phyloP scores from a whole-genome alignment of 202 grass and related monocot species.

The Panicum virgatum region DNA sequence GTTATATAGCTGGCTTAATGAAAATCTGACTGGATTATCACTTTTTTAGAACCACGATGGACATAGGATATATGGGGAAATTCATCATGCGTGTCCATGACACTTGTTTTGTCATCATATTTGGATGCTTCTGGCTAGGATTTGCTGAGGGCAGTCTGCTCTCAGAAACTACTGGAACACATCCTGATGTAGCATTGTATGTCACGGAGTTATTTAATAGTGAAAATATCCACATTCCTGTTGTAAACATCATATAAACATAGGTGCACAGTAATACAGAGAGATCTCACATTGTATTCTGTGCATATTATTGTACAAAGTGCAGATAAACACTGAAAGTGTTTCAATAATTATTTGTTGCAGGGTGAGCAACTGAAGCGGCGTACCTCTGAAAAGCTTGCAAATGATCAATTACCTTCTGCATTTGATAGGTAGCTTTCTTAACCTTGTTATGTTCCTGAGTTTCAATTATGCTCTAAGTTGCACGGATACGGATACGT shows the following conservation, averaged over 20 bases:
- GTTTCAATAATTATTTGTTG: slow-evolving; percentile 14
- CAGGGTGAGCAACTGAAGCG: slow-evolving; percentile 91
- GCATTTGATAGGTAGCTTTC: slow-evolving; percentile 52
- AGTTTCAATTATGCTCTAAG: no score
- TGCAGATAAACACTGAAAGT: slow-evolving; percentile 12
- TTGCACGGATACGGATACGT: no score
- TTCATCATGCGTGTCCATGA: not conserved
- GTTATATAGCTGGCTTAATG: not conserved
- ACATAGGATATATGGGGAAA: not conserved
- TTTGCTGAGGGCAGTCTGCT: not conserved
- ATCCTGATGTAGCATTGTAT: not conserved
- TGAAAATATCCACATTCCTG: not conserved
- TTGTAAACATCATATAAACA: not conserved
- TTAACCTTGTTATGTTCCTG: not conserved
- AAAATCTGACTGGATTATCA: not conserved
- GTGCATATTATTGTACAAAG: not conserved
- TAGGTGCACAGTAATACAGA: not conserved
- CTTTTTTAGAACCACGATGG: not conserved
- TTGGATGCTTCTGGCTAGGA: not conserved
- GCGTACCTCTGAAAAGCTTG: slow-evolving; percentile 35
- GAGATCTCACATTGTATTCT: not conserved
- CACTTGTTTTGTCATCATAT: not conserved
- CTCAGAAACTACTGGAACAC: not conserved
- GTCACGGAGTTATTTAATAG: not conserved
- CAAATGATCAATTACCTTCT: slow-evolving; percentile 39